Percentiles rank a stretch among this genome's conserved stretches.
These are phyloP conservation scores for Vitis labrusca DNA, from an alignment of 164 flowering plant species.

Conservation along the genomic window DNA sequence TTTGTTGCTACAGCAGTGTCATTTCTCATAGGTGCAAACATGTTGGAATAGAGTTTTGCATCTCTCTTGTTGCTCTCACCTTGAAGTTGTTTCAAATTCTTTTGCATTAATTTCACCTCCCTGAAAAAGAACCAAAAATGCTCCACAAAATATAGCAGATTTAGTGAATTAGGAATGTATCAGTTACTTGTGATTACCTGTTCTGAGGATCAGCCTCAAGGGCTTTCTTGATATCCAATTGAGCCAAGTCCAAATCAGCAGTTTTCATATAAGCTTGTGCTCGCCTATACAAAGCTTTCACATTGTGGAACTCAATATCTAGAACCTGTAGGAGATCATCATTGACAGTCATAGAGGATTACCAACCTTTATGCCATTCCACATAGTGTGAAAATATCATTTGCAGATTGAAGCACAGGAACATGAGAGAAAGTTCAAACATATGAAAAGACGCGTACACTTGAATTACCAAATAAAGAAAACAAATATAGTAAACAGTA, in stretches of 20 bases:
- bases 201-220: conserved; percentile 63
- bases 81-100: conserved; percentile 54
- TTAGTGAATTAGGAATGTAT: background rate
- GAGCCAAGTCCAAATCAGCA: conserved; percentile 57
- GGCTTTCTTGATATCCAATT: conserved; percentile 67
- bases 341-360: background rate
- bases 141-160: background rate
- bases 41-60: conserved; percentile 55
- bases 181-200: conserved; percentile 34
- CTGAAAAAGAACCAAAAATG: conserved; percentile 28
- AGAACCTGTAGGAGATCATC: conserved; percentile 41
- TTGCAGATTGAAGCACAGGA: too few relatives aligned
- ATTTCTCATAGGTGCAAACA: conserved; percentile 47
- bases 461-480: too few relatives aligned
- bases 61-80: conserved; percentile 66
- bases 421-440: too few relatives aligned
- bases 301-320: conserved; percentile 55
- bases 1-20: conserved; percentile 31
- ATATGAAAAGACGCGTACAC: too few relatives aligned
- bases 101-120: conserved; percentile 53
- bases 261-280: conserved; percentile 66
- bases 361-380: background rate
- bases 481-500: too few relatives aligned
- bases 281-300: conserved; percentile 70
- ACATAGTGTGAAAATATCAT: too few relatives aligned